Evolutionary conservation across 2,329 filamentous ascomycete genomes (phyloP).

Genomic region (Aspergillus ochraceoroseus): DNA sequence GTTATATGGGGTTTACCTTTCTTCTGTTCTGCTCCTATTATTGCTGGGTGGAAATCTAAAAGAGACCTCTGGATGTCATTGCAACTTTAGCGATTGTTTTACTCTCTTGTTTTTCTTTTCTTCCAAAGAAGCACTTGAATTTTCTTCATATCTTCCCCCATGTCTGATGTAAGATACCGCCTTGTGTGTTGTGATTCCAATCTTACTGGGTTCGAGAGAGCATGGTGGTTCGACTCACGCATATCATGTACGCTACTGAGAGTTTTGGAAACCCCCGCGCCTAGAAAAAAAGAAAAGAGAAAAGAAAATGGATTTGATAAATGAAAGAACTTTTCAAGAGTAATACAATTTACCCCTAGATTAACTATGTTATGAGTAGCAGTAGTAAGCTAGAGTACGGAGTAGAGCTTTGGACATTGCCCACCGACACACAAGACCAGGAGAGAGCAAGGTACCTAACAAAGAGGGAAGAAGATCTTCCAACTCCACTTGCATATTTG

Average conservation of each 20-base stretch:
- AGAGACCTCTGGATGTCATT: slow-evolving; percentile 15
- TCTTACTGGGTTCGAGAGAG: slow-evolving; percentile 5
- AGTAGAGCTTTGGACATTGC: slow-evolving; percentile 2
- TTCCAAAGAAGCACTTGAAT: slow-evolving; percentile 1
- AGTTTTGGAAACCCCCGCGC: slow-evolving; percentile 9
- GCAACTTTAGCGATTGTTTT: slow-evolving; percentile 16
- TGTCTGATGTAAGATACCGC: slow-evolving; percentile 32
- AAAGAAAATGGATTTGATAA: slow-evolving; percentile 4
- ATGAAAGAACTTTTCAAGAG: slow-evolving; percentile 1
- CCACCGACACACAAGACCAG: slow-evolving; percentile 8
- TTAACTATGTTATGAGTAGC: too few species aligned
- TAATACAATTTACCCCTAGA: not conserved
- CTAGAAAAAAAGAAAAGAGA: slow-evolving; percentile 8
- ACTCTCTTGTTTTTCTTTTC: slow-evolving; percentile 11
- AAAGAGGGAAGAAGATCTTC: not conserved
- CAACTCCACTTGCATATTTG: slow-evolving; percentile 6
- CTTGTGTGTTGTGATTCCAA: slow-evolving; percentile 14
- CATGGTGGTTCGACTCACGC: slow-evolving; percentile 12
- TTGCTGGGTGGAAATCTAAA: slow-evolving; percentile 14
- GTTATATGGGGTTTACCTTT: slow-evolving; percentile 21
- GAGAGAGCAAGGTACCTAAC: too few species aligned
- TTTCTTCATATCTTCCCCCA: slow-evolving; percentile 12
- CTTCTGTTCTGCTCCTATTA: slow-evolving; percentile 12
- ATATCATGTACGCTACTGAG: slow-evolving; percentile 20
- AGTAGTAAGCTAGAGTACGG: too few species aligned